Evolutionary conservation across 371 early-diverging fungal species (phyloP), one percentile per base, ranked within the genome.

Genomic region (Mortierella sp.): DNA sequence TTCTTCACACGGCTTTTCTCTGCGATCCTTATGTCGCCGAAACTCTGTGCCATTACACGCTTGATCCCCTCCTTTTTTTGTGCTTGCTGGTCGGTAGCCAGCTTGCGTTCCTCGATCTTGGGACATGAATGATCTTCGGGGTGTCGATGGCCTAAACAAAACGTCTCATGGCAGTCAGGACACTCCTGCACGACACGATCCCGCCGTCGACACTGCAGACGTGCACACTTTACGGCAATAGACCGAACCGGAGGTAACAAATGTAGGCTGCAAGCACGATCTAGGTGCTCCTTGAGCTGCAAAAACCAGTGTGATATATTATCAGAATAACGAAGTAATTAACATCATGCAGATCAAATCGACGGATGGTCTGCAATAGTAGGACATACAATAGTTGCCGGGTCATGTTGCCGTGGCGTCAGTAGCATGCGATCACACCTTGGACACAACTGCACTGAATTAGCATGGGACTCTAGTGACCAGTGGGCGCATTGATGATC

Each of bases 151-250:
- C 50, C n/a, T 9, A 76, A 57, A 69, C 76, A 76, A 42, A 60
- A 69, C 8, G 64, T 60, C 6, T 60, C 41, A 8, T 19, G 24
- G 21, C 76, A 70, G 6, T 56, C 70, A 12, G 55, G 50, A 48
- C 76, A 72, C 0, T 89, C 85, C 14, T 56, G 56, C 1, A 64
- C 70, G 23, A 76, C 76, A 3, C 70, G 70, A 26, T 70, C 70
- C 21, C 57, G 64, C 11, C 64, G 56, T 9, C 24, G 31, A 37
- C 76, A 69, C 12, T 42, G 37, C 2, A 31, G 6, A 5, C 30
- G 50, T 5, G 56, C 61, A 31, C 76, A 76, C 6, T 37, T 53
- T 12, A 76, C 54, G 6, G 70, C 61, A 43, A 61, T 64, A 2
- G 70, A 69, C 12, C 64, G 53, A 6, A 69, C 69, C 11, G 57